Conservation (phyloP, 495 filamentous ascomycete species). For the Pyrenopolyporus hunteri region DNA sequence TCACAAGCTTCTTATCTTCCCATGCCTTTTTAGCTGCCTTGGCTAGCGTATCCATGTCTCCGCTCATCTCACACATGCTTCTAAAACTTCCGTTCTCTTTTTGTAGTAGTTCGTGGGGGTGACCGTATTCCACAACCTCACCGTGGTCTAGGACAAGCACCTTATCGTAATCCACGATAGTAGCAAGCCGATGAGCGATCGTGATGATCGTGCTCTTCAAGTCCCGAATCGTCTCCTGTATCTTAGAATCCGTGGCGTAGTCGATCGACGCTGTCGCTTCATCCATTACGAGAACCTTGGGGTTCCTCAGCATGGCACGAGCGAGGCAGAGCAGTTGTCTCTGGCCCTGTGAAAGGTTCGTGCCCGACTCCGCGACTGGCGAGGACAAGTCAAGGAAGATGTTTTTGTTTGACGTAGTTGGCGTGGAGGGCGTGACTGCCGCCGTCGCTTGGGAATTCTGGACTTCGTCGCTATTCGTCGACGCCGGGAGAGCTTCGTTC, state of each 20-base stretch:
- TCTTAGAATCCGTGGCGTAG: slow-evolving; percentile 93
- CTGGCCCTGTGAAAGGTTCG: slow-evolving; percentile 96
- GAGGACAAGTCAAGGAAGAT: slow-evolving; percentile 88
- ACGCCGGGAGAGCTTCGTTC: slow-evolving; percentile 43
- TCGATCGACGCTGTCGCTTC: slow-evolving; percentile 98
- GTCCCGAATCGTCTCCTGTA: slow-evolving; percentile 93
- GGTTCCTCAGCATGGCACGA: slow-evolving; percentile 87
- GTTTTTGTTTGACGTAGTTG: slow-evolving; percentile 79
- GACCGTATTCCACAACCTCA: slow-evolving; percentile 82
- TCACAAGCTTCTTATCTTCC: slow-evolving; percentile 51
- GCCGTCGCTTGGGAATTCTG: slow-evolving; percentile 28
- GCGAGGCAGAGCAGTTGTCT: slow-evolving; percentile 95
- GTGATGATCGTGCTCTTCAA: slow-evolving; percentile 93
- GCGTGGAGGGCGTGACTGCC: slow-evolving; percentile 29
- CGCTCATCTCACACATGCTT: slow-evolving; percentile 95
- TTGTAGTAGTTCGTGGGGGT: slow-evolving; percentile 79
- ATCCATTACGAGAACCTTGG: slow-evolving; percentile 96
- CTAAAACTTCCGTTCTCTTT: slow-evolving; percentile 74
- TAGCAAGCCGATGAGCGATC: slow-evolving; percentile 96
- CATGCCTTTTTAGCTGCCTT: slow-evolving; percentile 75
- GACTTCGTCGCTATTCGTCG: slow-evolving; percentile 18
- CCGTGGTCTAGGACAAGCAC: slow-evolving; percentile 96
- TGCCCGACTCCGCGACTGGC: slow-evolving; percentile 87
- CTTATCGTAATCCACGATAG: slow-evolving; percentile 97
- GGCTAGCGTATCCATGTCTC: slow-evolving; percentile 75